Evolutionary conservation across 2,329 filamentous ascomycete species (phyloP).

Genomic region (Penicillium oxalicum): DNA sequence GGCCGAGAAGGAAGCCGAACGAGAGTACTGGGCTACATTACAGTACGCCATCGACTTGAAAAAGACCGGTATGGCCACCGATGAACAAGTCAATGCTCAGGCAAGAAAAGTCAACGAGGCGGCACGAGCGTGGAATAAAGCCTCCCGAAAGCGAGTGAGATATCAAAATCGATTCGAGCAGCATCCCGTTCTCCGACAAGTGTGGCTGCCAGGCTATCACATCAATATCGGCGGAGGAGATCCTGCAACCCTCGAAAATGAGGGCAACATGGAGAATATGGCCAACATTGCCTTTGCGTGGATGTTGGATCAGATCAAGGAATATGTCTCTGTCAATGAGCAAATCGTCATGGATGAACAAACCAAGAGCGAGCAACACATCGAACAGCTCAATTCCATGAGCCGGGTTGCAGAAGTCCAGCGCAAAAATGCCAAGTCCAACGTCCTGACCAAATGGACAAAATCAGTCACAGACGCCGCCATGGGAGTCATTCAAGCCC

Average conservation of each 20-base stretch:
- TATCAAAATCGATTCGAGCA: constrained; percentile 8
- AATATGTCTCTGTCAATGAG: constrained; percentile 10
- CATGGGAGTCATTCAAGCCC: neutral
- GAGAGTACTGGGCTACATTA: constrained; percentile 6
- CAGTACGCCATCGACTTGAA: constrained; percentile 12
- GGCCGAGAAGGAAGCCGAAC: constrained; percentile 4
- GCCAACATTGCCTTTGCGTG: constrained; percentile 18
- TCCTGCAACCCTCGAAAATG: constrained; percentile 17
- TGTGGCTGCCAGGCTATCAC: constrained; percentile 53
- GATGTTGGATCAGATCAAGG: constrained; percentile 22
- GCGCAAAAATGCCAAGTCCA: neutral
- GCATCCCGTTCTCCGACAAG: constrained; percentile 41
- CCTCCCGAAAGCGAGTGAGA: constrained; percentile 9
- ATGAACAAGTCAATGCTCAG: constrained; percentile 11
- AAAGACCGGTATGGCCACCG: constrained; percentile 7
- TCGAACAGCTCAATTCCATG: constrained; percentile 2
- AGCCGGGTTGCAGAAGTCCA: neutral
- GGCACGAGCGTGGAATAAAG: constrained; percentile 12
- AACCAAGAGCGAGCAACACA: constrained; percentile 2
- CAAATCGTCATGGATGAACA: constrained; percentile 7
- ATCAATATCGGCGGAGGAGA: constrained; percentile 49
- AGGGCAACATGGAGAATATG: constrained; percentile 22
- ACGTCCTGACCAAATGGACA: constrained; percentile 3
- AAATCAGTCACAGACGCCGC: neutral
- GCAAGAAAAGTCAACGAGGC: constrained; percentile 9